These are phyloP conservation scores for Candida sakaeoensis DNA, from an alignment of 805 yeast genomes.

Conservation along the genomic window DNA sequence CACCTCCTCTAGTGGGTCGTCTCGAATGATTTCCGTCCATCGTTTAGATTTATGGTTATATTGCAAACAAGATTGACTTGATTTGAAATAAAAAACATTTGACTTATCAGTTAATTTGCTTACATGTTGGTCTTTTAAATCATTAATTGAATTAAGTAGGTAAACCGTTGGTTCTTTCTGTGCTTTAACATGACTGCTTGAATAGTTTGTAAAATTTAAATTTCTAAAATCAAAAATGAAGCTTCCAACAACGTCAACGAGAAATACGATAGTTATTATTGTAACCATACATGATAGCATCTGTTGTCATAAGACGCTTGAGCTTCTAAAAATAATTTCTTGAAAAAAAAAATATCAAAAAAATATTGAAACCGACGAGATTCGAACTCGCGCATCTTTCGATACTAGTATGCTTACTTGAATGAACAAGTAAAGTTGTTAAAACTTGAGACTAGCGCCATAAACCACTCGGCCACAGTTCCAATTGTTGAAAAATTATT, in stretches of 20 bases:
- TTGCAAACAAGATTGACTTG: slow-evolving; percentile 4
- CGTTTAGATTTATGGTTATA: slow-evolving; percentile 3
- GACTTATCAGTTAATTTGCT: slow-evolving; percentile 5
- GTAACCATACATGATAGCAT: neutral
- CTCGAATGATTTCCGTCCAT: slow-evolving; percentile 7
- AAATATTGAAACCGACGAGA: slow-evolving; percentile 2
- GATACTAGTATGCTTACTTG: neutral
- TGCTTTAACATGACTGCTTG: neutral
- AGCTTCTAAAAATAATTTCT: too few relatives aligned
- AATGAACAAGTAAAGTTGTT: neutral
- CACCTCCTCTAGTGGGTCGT: neutral
- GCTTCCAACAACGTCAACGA: neutral
- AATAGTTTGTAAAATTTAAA: neutral
- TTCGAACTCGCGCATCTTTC: slow-evolving; percentile 2
- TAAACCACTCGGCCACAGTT: slow-evolving; percentile 3
- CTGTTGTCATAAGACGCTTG: too few relatives aligned
- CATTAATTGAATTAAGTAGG: slow-evolving; percentile 6
- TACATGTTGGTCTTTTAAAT: slow-evolving; percentile 5
- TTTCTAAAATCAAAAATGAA: neutral
- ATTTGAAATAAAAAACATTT: slow-evolving; percentile 9
- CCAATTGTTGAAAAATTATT: too few relatives aligned
- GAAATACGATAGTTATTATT: neutral
- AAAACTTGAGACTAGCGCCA: slow-evolving; percentile 1
- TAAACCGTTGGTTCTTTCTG: slow-evolving; percentile 2
- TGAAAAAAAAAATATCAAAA: neutral